Conservation (phyloP, 2,329 filamentous ascomycete genomes). For the Teratosphaeria nubilosa region DNA sequence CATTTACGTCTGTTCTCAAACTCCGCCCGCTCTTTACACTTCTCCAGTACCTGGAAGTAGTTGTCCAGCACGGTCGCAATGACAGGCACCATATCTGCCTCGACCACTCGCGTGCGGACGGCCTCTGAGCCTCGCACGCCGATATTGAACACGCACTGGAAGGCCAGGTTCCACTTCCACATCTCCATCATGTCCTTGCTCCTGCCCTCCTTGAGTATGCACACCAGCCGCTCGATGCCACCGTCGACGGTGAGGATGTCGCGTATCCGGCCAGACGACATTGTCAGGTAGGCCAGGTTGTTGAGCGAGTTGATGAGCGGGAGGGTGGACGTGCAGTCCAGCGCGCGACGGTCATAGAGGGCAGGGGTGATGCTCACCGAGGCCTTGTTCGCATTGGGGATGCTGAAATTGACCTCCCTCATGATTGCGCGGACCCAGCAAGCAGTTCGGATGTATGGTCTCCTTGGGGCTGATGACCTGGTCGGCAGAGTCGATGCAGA, state of each 20-base stretch:
- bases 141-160: constrained; percentile 98
- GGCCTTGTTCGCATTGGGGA: constrained; percentile 98
- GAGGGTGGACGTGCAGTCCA: constrained; percentile 95
- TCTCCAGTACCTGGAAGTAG: constrained; percentile 93
- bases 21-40: constrained; percentile 77
- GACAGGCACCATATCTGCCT: constrained; percentile 98
- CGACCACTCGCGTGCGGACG: constrained; percentile 88
- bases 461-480: not conserved
- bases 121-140: constrained; percentile 90
- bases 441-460: not conserved
- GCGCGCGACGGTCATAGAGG: constrained; percentile 89
- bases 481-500: not conserved
- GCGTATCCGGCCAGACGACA: constrained; percentile 90
- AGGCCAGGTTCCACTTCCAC: constrained; percentile 99
- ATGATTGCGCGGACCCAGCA: constrained; percentile 47
- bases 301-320: constrained; percentile 98
- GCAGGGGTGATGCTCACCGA: constrained; percentile 97
- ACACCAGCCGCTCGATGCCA: constrained; percentile 90
- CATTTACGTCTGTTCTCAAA: constrained; percentile 58
- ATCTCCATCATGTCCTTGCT: constrained; percentile 99
- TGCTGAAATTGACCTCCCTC: constrained; percentile 99
- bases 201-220: constrained; percentile 93
- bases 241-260: constrained; percentile 98
- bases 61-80: constrained; percentile 97
- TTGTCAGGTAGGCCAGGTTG: constrained; percentile 95